phyloP scores from a whole-genome alignment of 176 grass and related monocot species.

The Carex scoparia region DNA sequence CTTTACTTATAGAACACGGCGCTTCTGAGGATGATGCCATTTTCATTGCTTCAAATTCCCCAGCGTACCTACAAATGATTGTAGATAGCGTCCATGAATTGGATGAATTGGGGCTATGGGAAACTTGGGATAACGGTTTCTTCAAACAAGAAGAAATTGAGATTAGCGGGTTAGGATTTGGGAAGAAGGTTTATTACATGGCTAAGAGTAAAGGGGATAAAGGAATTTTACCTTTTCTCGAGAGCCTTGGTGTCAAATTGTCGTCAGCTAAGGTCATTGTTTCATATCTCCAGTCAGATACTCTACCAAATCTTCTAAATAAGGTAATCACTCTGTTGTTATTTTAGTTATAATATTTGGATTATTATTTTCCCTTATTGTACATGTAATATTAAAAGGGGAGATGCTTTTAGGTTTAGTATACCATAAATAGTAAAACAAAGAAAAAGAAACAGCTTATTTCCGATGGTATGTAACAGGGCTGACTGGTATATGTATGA shows the following conservation, averaged over 20 bases:
- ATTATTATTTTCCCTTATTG: background rate
- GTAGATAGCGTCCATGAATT: slow-evolving; percentile 57
- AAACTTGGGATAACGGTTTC: slow-evolving; percentile 50
- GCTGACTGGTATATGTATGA: background rate
- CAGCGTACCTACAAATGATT: slow-evolving; percentile 63
- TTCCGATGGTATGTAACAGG: background rate
- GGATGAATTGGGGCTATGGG: slow-evolving; percentile 64
- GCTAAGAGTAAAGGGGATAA: slow-evolving; percentile 61
- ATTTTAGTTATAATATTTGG: no score
- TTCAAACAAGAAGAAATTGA: slow-evolving; percentile 20
- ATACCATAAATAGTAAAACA: background rate
- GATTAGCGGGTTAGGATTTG: slow-evolving; percentile 46
- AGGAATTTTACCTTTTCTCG: slow-evolving; percentile 59
- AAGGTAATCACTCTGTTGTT: slow-evolving; percentile 24
- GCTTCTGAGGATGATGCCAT: slow-evolving; percentile 38
- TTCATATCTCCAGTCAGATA: slow-evolving; percentile 42
- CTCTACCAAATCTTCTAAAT: slow-evolving; percentile 52
- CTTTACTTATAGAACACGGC: slow-evolving; percentile 46
- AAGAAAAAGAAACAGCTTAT: background rate
- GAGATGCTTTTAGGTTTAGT: background rate
- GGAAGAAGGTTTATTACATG: slow-evolving; percentile 85
- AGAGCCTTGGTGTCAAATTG: slow-evolving; percentile 69
- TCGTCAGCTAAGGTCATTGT: slow-evolving; percentile 73
- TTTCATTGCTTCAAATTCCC: slow-evolving; percentile 42
- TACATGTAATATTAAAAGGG: background rate